A percentile compares a stretch with the other conserved stretches of the same genome.
Evolutionary conservation across 2,329 filamentous ascomycete species (phyloP).

Genomic region (Nigrospora osmanthi): DNA sequence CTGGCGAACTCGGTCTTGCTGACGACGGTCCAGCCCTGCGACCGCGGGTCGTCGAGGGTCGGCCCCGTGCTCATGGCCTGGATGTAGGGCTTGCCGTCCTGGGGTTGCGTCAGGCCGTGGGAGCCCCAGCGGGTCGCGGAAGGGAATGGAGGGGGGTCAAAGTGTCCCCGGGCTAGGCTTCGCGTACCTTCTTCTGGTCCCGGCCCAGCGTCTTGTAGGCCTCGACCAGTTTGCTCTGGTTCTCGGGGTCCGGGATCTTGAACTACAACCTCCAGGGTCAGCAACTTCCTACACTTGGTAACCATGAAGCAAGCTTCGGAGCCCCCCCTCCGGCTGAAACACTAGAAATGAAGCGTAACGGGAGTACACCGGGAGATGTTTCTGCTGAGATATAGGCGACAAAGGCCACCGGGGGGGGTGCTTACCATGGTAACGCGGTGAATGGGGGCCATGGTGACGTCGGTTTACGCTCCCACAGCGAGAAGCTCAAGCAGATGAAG

Average conservation of each 20-base stretch:
- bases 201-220: slow-evolving; percentile 33
- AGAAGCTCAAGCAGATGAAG: not conserved
- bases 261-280: too few species aligned
- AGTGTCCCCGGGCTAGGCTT: not conserved
- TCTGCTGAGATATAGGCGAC: too few species aligned
- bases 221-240: slow-evolving; percentile 34
- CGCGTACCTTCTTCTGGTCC: slow-evolving; percentile 32
- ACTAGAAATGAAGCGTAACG: too few species aligned
- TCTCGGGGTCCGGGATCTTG: slow-evolving; percentile 38
- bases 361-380: too few species aligned
- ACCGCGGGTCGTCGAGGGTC: slow-evolving; percentile 39
- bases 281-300: too few species aligned
- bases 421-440: slow-evolving; percentile 43
- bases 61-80: slow-evolving; percentile 44
- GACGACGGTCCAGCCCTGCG: slow-evolving; percentile 45
- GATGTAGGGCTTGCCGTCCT: slow-evolving; percentile 69
- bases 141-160: not conserved
- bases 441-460: slow-evolving; percentile 29
- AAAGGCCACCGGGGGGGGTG: too few species aligned
- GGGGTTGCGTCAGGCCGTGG: not conserved
- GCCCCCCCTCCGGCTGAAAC: too few species aligned
- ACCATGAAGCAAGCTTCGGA: too few species aligned
- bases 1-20: slow-evolving; percentile 44
- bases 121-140: not conserved
- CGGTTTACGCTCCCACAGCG: too few species aligned